phyloP scores from a whole-genome alignment of 129 eudicot species.

The Smallanthus sonchifolius region DNA sequence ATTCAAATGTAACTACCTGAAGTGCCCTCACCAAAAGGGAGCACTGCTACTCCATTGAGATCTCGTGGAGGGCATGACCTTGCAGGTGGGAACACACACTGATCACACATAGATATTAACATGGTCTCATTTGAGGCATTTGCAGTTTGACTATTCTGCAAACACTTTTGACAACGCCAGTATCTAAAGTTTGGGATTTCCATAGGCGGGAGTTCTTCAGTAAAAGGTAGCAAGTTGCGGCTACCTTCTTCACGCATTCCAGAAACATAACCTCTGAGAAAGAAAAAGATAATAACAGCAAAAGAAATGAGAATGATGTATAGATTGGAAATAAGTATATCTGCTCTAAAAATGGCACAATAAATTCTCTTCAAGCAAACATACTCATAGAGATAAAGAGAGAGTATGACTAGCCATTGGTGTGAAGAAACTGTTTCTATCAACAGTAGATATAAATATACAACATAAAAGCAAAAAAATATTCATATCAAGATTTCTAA shows the following conservation, averaged over 20 bases:
- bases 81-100: slow-evolving; percentile 23
- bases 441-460: background rate
- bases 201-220: slow-evolving; percentile 59
- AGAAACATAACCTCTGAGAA: slow-evolving; percentile 68
- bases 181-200: slow-evolving; percentile 47
- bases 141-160: slow-evolving; percentile 23
- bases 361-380: background rate
- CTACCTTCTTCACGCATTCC: slow-evolving; percentile 59
- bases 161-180: slow-evolving; percentile 54
- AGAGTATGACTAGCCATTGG: background rate
- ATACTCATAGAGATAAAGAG: background rate
- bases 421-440: slow-evolving; percentile 3
- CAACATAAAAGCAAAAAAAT: background rate
- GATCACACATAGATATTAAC: slow-evolving; percentile 5
- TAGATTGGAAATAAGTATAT: background rate
- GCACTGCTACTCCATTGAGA: slow-evolving; percentile 1
- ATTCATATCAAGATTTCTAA: slow-evolving; percentile 5
- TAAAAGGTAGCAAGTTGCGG: slow-evolving; percentile 39
- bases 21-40: slow-evolving; percentile 32
- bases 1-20: slow-evolving; percentile 19
- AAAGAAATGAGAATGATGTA: background rate
- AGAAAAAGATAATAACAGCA: background rate
- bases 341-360: background rate
- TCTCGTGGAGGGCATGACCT: slow-evolving; percentile 2
- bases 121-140: slow-evolving; percentile 25